A percentile compares a stretch with the other conserved stretches of the same genome.
These are phyloP conservation scores for Friedmanniomyces endolithicus DNA, from an alignment of 495 filamentous ascomycete species.

Conservation along the genomic window DNA sequence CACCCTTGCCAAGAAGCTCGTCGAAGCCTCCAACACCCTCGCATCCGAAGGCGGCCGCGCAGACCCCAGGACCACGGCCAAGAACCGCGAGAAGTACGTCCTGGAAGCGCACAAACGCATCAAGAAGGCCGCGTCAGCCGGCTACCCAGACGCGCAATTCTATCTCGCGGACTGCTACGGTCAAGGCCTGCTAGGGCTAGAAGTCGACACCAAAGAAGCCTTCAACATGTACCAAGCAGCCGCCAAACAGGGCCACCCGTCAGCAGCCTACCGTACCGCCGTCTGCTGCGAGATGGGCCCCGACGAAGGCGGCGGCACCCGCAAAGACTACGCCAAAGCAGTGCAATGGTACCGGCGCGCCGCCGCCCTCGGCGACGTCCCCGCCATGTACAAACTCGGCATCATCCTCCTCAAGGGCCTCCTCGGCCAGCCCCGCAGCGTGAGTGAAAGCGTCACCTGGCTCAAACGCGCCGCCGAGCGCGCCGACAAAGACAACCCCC, in stretches of 20 bases:
- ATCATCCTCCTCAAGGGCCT: constrained; percentile 90
- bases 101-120: constrained; percentile 79
- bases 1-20: constrained; percentile 66
- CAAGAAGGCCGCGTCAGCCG: constrained; percentile 62
- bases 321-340: constrained; percentile 79
- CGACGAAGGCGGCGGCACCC: constrained; percentile 83
- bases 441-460: constrained; percentile 76
- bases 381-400: constrained; percentile 96
- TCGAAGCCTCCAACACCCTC: constrained; percentile 70
- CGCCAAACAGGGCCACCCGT: constrained; percentile 73
- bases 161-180: constrained; percentile 85
- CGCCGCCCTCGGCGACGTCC: constrained; percentile 74
- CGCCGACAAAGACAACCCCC: constrained; percentile 80
- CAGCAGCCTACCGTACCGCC: constrained; percentile 84
- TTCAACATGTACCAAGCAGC: constrained; percentile 88
- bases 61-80: constrained; percentile 61
- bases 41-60: constrained; percentile 54
- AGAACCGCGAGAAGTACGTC: constrained; percentile 70
- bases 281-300: constrained; percentile 97
- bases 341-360: constrained; percentile 97
- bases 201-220: constrained; percentile 75
- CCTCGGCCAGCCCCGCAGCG: constrained; percentile 76
- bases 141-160: constrained; percentile 79
- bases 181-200: constrained; percentile 54
- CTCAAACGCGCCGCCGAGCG: constrained; percentile 84